Evolutionary conservation across 495 filamentous ascomycete genomes (phyloP).

Genomic region (Rostrohypoxylon terebratum): DNA sequence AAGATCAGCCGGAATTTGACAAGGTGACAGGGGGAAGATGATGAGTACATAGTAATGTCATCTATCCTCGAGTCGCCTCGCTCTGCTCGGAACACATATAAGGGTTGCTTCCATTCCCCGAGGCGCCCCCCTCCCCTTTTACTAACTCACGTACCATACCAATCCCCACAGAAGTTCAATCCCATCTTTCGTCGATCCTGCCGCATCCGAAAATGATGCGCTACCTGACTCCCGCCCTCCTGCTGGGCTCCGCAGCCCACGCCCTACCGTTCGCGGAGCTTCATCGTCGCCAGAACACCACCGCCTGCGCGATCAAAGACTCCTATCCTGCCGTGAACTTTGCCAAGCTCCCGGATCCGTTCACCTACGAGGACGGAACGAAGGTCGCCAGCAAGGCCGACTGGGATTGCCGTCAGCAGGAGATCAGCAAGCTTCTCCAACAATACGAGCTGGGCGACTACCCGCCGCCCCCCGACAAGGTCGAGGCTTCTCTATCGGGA

Average conservation of each 20-base stretch:
- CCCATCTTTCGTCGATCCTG: slow-evolving; percentile 14
- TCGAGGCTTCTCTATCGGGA: slow-evolving; percentile 46
- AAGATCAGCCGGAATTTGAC: slow-evolving; percentile 39
- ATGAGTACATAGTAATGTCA: too few relatives aligned
- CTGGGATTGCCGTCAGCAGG: slow-evolving; percentile 62
- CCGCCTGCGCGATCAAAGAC: slow-evolving; percentile 47
- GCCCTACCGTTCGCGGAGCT: slow-evolving; percentile 58
- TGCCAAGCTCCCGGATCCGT: slow-evolving; percentile 65
- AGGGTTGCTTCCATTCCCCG: slow-evolving; percentile 17
- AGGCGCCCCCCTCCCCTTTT: slow-evolving; percentile 23
- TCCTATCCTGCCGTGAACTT: slow-evolving; percentile 47
- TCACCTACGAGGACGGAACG: slow-evolving; percentile 58
- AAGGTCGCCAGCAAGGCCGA: slow-evolving; percentile 61
- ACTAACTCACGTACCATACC: slow-evolving; percentile 30
- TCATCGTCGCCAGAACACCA: slow-evolving; percentile 55
- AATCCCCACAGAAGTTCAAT: slow-evolving; percentile 7
- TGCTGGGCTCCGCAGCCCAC: slow-evolving; percentile 55
- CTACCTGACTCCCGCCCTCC: slow-evolving; percentile 53
- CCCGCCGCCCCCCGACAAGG: slow-evolving; percentile 57
- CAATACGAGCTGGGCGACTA: slow-evolving; percentile 65
- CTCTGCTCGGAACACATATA: slow-evolving; percentile 19
- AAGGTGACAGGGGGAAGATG: slow-evolving; percentile 4
- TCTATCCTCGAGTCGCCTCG: neutral
- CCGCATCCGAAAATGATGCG: slow-evolving; percentile 54
- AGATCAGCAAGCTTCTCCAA: slow-evolving; percentile 64